A percentile compares a stretch with the other conserved stretches of the same genome.
Evolutionary conservation across 805 yeast genomes (phyloP).

Genomic region (Suhomyces pyralidae): DNA sequence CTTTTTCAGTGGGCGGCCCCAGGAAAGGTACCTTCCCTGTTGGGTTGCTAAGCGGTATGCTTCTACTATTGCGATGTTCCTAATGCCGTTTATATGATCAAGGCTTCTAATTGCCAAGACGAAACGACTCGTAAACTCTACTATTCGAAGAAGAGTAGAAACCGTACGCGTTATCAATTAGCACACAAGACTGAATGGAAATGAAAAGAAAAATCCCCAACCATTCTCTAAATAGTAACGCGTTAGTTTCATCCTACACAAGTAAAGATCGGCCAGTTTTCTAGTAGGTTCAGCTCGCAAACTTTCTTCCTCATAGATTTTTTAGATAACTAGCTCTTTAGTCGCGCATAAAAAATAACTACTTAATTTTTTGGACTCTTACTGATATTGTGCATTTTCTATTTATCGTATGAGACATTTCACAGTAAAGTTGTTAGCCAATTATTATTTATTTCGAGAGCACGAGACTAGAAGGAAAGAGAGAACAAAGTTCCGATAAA

Average conservation of each 20-base stretch:
- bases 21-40: not conserved
- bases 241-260: not conserved
- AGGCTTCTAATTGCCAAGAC: not conserved
- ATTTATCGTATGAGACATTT: not conserved
- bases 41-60: not conserved
- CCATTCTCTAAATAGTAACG: not conserved
- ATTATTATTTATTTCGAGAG: not conserved
- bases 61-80: not conserved
- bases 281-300: not conserved
- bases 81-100: not conserved
- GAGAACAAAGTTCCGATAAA: not conserved
- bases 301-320: not conserved
- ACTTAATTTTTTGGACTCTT: not conserved
- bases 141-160: not conserved
- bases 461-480: not conserved
- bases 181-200: not conserved
- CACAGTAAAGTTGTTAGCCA: not conserved
- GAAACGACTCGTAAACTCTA: not conserved
- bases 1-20: not conserved
- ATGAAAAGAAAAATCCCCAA: not conserved
- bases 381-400: not conserved
- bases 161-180: not conserved
- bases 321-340: not conserved
- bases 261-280: not conserved
- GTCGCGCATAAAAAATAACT: not conserved